Base-by-base conservation (phyloP, 768 basidiomycete species). In the Tephrocybe rancida region DNA sequence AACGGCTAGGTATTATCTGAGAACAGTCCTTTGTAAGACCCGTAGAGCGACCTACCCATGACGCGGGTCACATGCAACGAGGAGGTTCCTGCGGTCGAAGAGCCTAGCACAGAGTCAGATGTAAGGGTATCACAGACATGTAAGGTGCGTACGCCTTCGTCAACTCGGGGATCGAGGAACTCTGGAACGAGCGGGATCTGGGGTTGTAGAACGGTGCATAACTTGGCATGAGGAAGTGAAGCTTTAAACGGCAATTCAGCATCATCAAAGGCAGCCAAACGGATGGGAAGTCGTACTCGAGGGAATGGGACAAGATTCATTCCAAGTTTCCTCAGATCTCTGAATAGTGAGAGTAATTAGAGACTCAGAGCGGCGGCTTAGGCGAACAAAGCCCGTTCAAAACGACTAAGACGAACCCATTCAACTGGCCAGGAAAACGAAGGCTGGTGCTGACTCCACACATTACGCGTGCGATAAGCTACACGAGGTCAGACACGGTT, bases 281-380 rank as follows among this genome's bases (percentile, higher is more conserved):
- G 16, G 64, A 45, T 24, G 32, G 50, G 55, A n/a, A n/a, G n/a
- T n/a, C 60, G 29, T 69, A 90, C 89, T 55, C 95, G 93, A 60
- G 96, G 96, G 82, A 98, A 99, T 0, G 96, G 96, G 56, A 98
- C 79, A 48, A 98, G 81, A 71, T 98, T 98, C 83, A 96, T 87
- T 44, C 84, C 91, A 41, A 98, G 82, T 68, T 95, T 95, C 50
- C 93, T 84, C 30, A 95, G 75, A 64, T 95, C 93, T 41, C 89
- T 91, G 56, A 19, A 45, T 3, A 50, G 18, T n/a, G n/a, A n/a
- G 38, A 56, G 5, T 37, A 35, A 57, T 49, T 29, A 63, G 10
- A 7, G 22, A 7, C 21, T 16, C 13, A 6, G 26, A 44, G 22
- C 14, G 35, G 25, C n/a, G n/a, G n/a, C n/a, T n/a, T n/a, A n/a